Percentiles rank a stretch among this genome's conserved stretches.
Conservation (phyloP, 2,329 filamentous ascomycete genomes). For the Hymenoscyphus salicellus region DNA sequence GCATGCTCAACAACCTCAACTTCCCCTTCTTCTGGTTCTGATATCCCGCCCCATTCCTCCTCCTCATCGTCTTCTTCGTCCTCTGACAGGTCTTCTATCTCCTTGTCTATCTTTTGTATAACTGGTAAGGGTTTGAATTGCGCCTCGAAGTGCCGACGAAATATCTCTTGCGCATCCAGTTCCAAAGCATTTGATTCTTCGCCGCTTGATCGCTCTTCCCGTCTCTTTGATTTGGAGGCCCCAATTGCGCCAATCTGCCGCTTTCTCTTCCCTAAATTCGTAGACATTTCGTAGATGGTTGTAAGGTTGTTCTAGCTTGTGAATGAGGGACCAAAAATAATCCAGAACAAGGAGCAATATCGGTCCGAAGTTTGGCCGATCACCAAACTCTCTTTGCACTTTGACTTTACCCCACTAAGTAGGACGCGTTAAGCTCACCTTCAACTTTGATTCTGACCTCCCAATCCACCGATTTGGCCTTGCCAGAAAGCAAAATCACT, state of each 20-base stretch:
- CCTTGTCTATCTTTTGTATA: slow-evolving; percentile 21
- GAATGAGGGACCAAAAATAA: slow-evolving; percentile 18
- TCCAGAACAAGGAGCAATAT: slow-evolving; percentile 6
- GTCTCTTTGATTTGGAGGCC: slow-evolving; percentile 21
- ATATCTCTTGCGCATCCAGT: slow-evolving; percentile 67
- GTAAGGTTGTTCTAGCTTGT: background rate
- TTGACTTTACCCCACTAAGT: too few species aligned
- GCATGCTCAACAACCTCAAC: slow-evolving; percentile 46
- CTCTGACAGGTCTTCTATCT: slow-evolving; percentile 26
- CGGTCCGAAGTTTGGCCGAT: slow-evolving; percentile 15
- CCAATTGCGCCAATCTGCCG: slow-evolving; percentile 37
- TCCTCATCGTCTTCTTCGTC: slow-evolving; percentile 38
- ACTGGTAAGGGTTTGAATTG: slow-evolving; percentile 72
- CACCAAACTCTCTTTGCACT: background rate
- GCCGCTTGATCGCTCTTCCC: slow-evolving; percentile 19
- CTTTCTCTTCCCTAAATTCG: slow-evolving; percentile 48
- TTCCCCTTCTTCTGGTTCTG: slow-evolving; percentile 45
- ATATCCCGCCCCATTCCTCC: slow-evolving; percentile 64
- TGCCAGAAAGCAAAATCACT: slow-evolving; percentile 1
- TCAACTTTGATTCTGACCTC: too few species aligned
- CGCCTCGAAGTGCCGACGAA: slow-evolving; percentile 82
- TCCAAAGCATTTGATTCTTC: slow-evolving; percentile 28
- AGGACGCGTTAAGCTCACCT: too few species aligned
- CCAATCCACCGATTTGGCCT: background rate
- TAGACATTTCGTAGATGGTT: slow-evolving; percentile 22